Evolutionary conservation across 306 rosid genomes (phyloP), one percentile per base, ranked within the genome.

Genomic region (Sechiopsis laciniata): DNA sequence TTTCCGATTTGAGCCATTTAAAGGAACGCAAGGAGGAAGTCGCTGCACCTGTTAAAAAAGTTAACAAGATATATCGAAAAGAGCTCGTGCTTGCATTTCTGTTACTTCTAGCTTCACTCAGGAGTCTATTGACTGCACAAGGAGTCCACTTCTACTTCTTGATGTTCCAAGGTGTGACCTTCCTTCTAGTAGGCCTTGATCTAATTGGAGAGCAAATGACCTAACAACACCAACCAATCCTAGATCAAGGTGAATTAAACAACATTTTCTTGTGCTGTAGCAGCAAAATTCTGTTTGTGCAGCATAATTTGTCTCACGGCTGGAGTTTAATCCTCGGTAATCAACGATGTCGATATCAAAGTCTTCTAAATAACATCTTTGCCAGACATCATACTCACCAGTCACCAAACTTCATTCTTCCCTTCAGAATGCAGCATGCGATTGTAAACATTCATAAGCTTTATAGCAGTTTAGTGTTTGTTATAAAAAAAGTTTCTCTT

Each of bases 111-210:
- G 98, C 98, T 72, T 85, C 93, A 7, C 84, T 84, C 14, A 87
- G 96, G 82, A 93, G 98, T 76, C 87, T 93, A 69, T 78, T 93
- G 82, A 81, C 96, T 35, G 96, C 93, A 3, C 96, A 93, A 86
- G 98, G 98, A 81, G 91, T 93, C 67, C 98, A 93, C 66, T 93
- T 93, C 81, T 93, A 93, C 90, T 93, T 88, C 86, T 84, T 93
- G 72, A 91, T 90, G 72, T 93, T 93, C 84, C 98, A 93, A 86
- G 98, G 98, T 14, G 84, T 88, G 74, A 81, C 98, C 65, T 93
- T 93, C 83, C 96, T 93, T 78, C 96, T 93, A 16, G 96, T 93
- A 24, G 98, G 98, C 26, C 98, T 93, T 73, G 98, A 93, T 81
- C 87, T 93, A 77, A 93, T 93, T 60, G 98, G 98, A 48, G 96